These are phyloP conservation scores for Fraxinus velutina DNA, from an alignment of 305 asterid genomes.

Conservation along the genomic window DNA sequence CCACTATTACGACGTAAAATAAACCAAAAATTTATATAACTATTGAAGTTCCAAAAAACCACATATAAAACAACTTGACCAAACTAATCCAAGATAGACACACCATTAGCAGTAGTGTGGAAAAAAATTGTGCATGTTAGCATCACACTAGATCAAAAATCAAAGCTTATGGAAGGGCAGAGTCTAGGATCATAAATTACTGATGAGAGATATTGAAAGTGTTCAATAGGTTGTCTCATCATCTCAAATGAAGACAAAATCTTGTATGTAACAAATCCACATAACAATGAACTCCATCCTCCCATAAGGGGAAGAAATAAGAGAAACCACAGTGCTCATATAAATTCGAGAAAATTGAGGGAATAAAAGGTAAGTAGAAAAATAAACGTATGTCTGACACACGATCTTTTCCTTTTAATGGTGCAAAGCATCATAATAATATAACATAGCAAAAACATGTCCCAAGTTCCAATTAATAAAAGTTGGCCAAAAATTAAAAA, in stretches of 20 bases:
- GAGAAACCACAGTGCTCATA: neutral
- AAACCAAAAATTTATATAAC: neutral
- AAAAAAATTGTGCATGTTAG: neutral
- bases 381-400: neutral
- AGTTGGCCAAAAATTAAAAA: constrained; percentile 4
- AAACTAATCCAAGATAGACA: neutral
- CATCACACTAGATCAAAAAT: neutral
- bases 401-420: neutral
- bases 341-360: constrained; percentile 1
- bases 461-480: constrained; percentile 7
- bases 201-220: neutral
- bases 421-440: constrained; percentile 10
- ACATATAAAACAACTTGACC: neutral
- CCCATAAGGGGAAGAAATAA: constrained; percentile 5
- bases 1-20: neutral
- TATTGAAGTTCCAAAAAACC: neutral
- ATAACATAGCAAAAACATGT: neutral
- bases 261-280: neutral
- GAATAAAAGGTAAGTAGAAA: neutral
- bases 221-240: neutral
- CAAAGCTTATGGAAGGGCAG: neutral
- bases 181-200: neutral
- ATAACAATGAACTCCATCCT: neutral
- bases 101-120: neutral
- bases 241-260: constrained; percentile 16